These are phyloP conservation scores for Lachancea fermentati DNA, from an alignment of 805 yeast genomes.

Conservation along the genomic window DNA sequence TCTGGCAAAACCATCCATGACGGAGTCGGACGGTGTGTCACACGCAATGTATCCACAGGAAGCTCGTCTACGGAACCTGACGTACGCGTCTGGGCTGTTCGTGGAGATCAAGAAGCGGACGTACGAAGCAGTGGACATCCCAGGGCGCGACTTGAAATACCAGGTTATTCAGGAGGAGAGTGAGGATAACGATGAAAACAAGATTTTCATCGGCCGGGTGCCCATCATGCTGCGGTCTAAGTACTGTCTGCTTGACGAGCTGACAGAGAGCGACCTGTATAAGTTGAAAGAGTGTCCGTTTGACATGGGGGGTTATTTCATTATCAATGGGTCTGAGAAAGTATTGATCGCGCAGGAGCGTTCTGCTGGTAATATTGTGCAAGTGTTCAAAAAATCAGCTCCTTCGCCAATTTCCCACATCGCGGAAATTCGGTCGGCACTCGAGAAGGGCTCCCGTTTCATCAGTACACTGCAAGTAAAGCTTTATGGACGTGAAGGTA, in stretches of 20 bases:
- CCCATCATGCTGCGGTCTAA: conserved; percentile 97
- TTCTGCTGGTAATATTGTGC: conserved; percentile 97
- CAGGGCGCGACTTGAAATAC: conserved; percentile 56
- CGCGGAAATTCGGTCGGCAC: conserved; percentile 94
- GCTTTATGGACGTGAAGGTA: conserved; percentile 74
- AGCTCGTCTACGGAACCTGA: conserved; percentile 91
- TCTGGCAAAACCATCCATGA: conserved; percentile 94
- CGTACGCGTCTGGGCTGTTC: conserved; percentile 92
- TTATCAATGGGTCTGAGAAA: conserved; percentile 96
- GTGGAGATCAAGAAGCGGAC: conserved; percentile 94
- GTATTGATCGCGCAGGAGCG: conserved; percentile 98
- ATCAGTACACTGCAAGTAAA: conserved; percentile 93
- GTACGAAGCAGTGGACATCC: conserved; percentile 73
- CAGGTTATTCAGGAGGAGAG: conserved; percentile 43
- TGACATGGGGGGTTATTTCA: conserved; percentile 99
- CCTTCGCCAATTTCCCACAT: conserved; percentile 94
- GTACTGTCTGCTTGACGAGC: conserved; percentile 86
- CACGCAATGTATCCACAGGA: conserved; percentile 97
- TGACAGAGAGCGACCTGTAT: conserved; percentile 88
- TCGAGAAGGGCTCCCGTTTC: conserved; percentile 97
- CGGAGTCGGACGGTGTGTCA: conserved; percentile 99
- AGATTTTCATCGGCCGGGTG: conserved; percentile 91
- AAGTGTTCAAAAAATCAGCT: conserved; percentile 95
- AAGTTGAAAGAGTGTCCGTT: conserved; percentile 97
- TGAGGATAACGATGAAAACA: conserved; percentile 63